These are phyloP conservation scores for Calophaca sinica DNA, from an alignment of 306 rosid genomes.

Conservation along the genomic window DNA sequence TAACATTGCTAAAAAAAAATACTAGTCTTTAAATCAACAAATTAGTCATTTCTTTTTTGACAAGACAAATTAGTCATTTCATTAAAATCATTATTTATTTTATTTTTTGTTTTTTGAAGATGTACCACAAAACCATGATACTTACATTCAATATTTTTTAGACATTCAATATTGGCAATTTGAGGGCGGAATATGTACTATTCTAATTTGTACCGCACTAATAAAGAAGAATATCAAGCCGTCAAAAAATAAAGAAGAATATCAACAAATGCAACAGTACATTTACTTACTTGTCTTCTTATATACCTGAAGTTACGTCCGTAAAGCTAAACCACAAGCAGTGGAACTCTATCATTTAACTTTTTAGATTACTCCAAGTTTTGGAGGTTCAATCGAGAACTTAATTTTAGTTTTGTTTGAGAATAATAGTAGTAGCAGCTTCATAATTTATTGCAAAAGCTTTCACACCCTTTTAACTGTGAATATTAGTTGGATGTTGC, in stretches of 20 bases:
- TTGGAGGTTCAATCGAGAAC: slow-evolving; percentile 18
- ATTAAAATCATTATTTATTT: no score
- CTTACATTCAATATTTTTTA: slow-evolving; percentile 45
- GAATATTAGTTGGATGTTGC: no score
- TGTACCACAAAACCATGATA: slow-evolving; percentile 5
- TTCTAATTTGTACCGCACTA: slow-evolving; percentile 43
- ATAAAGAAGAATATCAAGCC: slow-evolving; percentile 34
- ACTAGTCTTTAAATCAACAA: no score
- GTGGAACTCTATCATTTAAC: neutral
- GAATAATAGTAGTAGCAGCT: neutral
- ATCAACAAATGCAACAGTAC: slow-evolving; percentile 17
- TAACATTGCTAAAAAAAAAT: no score
- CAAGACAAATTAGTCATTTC: no score
- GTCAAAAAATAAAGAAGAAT: slow-evolving; percentile 21
- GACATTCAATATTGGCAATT: slow-evolving; percentile 47
- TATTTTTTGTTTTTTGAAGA: no score
- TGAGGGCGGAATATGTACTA: slow-evolving; percentile 49
- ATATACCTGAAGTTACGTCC: slow-evolving; percentile 11
- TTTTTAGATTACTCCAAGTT: neutral
- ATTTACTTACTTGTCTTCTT: neutral
- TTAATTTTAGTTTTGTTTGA: slow-evolving; percentile 10
- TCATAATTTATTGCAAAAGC: neutral
- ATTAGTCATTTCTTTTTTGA: no score
- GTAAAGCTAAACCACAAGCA: slow-evolving; percentile 1
- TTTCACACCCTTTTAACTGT: no score